Evolutionary conservation across 176 grass and related monocot genomes (phyloP).

Genomic region (Thinopyrum elongatum): DNA sequence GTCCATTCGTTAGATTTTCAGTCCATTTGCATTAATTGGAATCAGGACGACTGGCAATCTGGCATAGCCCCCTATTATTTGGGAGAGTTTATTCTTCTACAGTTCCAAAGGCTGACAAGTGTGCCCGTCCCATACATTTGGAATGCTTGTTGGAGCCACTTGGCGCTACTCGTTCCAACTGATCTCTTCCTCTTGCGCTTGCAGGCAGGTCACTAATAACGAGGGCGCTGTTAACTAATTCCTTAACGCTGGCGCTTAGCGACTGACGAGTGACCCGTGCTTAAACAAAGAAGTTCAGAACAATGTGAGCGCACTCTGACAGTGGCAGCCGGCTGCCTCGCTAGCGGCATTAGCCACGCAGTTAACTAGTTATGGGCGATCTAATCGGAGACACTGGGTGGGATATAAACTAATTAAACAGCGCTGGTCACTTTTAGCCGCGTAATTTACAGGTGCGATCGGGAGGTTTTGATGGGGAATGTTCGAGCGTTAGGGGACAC

Average conservation of each 20-base stretch:
- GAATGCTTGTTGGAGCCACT: neutral
- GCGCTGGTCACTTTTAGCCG: neutral
- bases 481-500: neutral
- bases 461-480: constrained; percentile 28
- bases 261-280: neutral
- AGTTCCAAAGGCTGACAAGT: neutral
- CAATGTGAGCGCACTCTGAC: neutral
- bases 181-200: neutral
- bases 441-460: neutral
- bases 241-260: neutral
- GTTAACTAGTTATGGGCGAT: neutral
- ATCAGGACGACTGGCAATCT: neutral
- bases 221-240: neutral
- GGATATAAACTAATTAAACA: neutral
- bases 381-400: neutral
- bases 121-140: neutral
- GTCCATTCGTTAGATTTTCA: neutral
- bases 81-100: neutral
- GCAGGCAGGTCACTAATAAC: neutral
- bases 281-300: neutral
- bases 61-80: neutral
- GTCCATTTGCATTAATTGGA: neutral
- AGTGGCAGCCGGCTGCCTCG: neutral
- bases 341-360: neutral
- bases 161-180: neutral